Percentiles rank a stretch among this genome's conserved stretches.
phyloP scores from a whole-genome alignment of 208 protist species.

The Herpetomonas muscarum region DNA sequence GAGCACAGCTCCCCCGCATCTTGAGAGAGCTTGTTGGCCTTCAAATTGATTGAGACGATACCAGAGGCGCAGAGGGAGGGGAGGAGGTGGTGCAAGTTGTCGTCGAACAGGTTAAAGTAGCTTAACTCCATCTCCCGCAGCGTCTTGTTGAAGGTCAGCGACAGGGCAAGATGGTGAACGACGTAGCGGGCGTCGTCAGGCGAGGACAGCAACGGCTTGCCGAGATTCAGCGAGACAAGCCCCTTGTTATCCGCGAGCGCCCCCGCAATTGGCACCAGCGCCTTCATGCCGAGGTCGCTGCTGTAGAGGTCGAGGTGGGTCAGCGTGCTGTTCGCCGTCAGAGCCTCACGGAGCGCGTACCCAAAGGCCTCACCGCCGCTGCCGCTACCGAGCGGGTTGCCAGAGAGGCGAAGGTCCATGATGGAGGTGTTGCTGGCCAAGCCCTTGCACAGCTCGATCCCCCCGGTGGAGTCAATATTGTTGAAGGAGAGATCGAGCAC shows the following conservation, averaged over 20 bases:
- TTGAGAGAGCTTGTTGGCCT: conserved; percentile 69
- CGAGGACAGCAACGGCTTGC: conserved; percentile 48
- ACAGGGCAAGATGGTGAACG: conserved; percentile 54
- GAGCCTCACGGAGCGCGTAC: conserved; percentile 24
- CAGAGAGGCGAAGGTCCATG: conserved; percentile 25
- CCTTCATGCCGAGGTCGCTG: conserved; percentile 50
- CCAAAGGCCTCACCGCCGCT: conserved; percentile 15
- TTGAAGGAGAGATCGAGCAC: conserved; percentile 64
- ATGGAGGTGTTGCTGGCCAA: conserved; percentile 23
- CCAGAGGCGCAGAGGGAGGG: conserved; percentile 39
- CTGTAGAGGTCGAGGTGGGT: conserved; percentile 47
- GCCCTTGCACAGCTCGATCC: conserved; percentile 29
- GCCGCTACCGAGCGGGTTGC: conserved; percentile 50
- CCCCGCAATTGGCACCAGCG: conserved; percentile 41
- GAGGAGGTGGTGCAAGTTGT: conserved; percentile 35
- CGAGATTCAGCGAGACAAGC: conserved; percentile 56
- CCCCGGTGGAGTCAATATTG: conserved; percentile 38
- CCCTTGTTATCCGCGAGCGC: conserved; percentile 34
- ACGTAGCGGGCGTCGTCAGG: conserved; percentile 63
- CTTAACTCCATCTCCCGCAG: conserved; percentile 40
- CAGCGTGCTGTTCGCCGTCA: conserved; percentile 30
- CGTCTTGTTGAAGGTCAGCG: conserved; percentile 39
- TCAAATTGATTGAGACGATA: conserved; percentile 38
- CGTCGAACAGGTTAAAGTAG: conserved; percentile 55
- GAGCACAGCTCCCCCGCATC: conserved; percentile 48